These are phyloP conservation scores for Panicum miliaceum DNA, from an alignment of 176 grass and related monocot genomes.

Conservation along the genomic window DNA sequence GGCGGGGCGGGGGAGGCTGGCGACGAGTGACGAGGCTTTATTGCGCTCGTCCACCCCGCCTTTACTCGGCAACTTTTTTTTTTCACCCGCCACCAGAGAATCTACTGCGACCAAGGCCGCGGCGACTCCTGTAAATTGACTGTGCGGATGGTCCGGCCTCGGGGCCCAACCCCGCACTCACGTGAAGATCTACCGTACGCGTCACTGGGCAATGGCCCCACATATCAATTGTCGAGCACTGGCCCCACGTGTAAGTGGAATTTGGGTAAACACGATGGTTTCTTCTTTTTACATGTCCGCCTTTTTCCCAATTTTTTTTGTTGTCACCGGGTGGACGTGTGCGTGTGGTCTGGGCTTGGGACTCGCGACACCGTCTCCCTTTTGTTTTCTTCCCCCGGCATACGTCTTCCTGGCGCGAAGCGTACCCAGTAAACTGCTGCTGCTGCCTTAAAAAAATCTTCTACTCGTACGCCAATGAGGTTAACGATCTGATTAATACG, in stretches of 20 bases:
- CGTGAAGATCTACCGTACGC: accelerated
- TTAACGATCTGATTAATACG: not conserved
- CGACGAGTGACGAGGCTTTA: constrained; percentile 34
- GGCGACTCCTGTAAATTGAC: constrained; percentile 16
- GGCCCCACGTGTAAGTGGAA: not conserved
- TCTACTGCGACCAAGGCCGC: constrained; percentile 22
- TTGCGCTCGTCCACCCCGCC: constrained; percentile 9
- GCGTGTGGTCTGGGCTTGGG: constrained; percentile 2
- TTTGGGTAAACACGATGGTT: accelerated
- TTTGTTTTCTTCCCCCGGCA: constrained; percentile 8
- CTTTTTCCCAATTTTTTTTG: not conserved
- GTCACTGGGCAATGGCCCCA: not conserved
- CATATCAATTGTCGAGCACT: accelerated
- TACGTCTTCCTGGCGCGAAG: constrained; percentile 6
- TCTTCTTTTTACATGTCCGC: too few relatives aligned
- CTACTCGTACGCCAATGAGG: not conserved
- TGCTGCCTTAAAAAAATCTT: not conserved
- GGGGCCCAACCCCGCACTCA: not conserved
- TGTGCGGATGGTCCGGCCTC: not conserved
- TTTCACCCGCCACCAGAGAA: constrained; percentile 11
- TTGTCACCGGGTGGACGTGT: not conserved
- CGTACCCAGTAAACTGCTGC: not conserved
- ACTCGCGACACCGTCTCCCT: not conserved
- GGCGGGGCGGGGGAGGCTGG: not conserved
- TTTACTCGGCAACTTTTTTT: not conserved